Percentiles rank a stretch among this genome's conserved stretches.
Evolutionary conservation across 345 rosid species (phyloP).

Genomic region (Syzygium oleosum): DNA sequence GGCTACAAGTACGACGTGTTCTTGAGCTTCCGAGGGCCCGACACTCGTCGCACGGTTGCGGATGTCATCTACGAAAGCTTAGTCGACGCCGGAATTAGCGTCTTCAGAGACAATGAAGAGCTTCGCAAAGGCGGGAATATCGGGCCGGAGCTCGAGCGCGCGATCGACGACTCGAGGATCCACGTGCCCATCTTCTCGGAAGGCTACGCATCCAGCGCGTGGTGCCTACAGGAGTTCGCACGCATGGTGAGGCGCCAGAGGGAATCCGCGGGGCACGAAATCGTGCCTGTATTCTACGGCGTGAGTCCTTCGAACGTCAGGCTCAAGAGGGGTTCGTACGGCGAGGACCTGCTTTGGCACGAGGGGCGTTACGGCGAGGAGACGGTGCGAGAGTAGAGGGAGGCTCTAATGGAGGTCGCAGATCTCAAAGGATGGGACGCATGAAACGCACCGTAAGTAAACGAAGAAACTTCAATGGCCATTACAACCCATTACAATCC

Average conservation of each 20-base stretch:
- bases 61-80: neutral
- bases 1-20: neutral
- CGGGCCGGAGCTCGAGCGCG: neutral
- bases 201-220: neutral
- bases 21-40: neutral
- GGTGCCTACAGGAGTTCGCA: neutral
- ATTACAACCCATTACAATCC: fast-evolving
- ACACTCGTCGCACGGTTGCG: neutral
- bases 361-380: neutral
- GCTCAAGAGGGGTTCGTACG: fast-evolving
- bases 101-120: too few species aligned
- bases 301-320: neutral
- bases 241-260: neutral
- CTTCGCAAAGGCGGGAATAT: neutral
- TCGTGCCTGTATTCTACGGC: fast-evolving
- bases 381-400: neutral
- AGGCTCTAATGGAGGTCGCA: neutral
- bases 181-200: fast-evolving
- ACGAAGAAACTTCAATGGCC: neutral
- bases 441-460: neutral
- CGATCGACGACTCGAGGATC: neutral
- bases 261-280: neutral
- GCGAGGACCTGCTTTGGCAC: fast-evolving
- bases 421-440: neutral
- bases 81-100: neutral